Evolutionary conservation across 2,329 filamentous ascomycete species (phyloP).

Genomic region (Neofusicoccum parvum): DNA sequence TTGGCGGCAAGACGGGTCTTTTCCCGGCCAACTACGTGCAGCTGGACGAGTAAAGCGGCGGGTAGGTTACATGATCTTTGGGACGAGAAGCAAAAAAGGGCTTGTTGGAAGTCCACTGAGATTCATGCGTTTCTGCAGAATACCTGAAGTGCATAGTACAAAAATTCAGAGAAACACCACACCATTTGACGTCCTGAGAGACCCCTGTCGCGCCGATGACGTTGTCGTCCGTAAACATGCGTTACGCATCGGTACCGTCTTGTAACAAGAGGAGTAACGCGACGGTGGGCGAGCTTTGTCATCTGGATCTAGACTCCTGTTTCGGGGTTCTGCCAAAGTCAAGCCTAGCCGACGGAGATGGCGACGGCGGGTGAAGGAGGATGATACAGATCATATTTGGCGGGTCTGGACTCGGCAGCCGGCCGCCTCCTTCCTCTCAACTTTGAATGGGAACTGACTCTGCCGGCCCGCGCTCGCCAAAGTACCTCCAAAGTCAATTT

Average conservation of each 20-base stretch:
- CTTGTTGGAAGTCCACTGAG: neutral
- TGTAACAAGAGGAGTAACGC: neutral
- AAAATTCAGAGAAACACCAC: constrained; percentile 1
- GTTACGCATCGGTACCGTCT: neutral
- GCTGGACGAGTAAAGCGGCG: constrained; percentile 43
- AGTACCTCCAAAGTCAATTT: neutral
- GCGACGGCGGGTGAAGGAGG: neutral
- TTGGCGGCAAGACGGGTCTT: constrained; percentile 75
- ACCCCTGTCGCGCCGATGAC: neutral
- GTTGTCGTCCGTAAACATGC: neutral
- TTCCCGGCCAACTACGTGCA: constrained; percentile 65
- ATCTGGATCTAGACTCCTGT: neutral
- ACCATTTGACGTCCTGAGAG: neutral
- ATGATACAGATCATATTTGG: neutral
- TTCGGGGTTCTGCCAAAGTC: neutral
- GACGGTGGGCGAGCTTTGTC: neutral
- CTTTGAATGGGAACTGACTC: neutral
- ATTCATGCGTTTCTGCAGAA: constrained; percentile 3
- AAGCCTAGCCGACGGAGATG: neutral
- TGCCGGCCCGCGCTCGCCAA: neutral
- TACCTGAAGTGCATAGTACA: constrained; percentile 10
- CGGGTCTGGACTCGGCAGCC: neutral
- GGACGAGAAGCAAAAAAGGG: neutral
- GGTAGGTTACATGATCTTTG: neutral
- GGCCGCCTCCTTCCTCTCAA: neutral